These are phyloP conservation scores for Fragaria ananassa DNA, from an alignment of 306 rosid genomes.

Conservation along the genomic window DNA sequence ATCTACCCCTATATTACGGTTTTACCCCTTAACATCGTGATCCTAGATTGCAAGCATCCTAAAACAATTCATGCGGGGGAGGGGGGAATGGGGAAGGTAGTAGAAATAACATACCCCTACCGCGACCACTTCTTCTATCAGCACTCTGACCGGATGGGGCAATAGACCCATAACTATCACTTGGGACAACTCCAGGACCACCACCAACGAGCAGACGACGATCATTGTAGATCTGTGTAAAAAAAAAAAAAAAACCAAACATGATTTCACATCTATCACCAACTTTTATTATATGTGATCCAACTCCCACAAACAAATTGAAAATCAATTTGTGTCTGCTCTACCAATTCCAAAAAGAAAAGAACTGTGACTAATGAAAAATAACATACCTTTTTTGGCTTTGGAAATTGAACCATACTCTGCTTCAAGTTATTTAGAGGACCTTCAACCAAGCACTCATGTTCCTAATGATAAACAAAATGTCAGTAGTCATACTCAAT, in stretches of 20 bases:
- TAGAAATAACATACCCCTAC: conserved; percentile 69
- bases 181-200: conserved; percentile 81
- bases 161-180: conserved; percentile 65
- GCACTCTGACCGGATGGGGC: conserved; percentile 53
- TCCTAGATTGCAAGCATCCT: not conserved
- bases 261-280: conserved; percentile 3
- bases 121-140: conserved; percentile 74
- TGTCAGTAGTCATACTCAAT: not conserved
- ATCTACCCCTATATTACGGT: not conserved
- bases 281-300: not conserved
- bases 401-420: conserved; percentile 99
- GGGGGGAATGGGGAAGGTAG: no score
- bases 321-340: not conserved
- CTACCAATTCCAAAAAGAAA: not conserved
- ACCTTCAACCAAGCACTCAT: conserved; percentile 99
- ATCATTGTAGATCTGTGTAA: conserved; percentile 80
- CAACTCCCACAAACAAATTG: not conserved
- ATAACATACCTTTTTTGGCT: conserved; percentile 83
- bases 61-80: not conserved
- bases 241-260: conserved; percentile 15
- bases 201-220: conserved; percentile 88
- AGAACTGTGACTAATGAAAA: not conserved
- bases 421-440: conserved; percentile 94
- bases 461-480: conserved; percentile 51
- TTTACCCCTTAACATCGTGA: no score